Base-by-base conservation (phyloP, 2,329 filamentous ascomycete species). In the Trichothecium roseum region DNA sequence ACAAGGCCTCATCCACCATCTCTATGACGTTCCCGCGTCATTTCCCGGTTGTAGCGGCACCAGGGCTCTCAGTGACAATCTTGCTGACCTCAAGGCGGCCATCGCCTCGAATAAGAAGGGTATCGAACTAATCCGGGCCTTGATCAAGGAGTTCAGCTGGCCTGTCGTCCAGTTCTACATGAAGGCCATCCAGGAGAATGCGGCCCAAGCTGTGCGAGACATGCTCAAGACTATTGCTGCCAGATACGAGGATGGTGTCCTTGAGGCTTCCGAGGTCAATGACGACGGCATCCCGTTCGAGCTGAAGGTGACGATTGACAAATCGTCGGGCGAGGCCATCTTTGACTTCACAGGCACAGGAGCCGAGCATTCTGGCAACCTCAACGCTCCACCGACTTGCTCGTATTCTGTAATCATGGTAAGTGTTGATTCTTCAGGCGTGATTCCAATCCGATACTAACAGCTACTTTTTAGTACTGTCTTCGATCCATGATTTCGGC, bases 91-190 rank as follows among this genome's bases (percentile, higher is more conserved):
- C 15, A 88, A 89, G 55, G 86, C 86, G 0, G 84, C 89, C 48
- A 80, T 91, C 3, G 85, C 85, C 0, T 83, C 84, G 3, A 93
- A 93, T 50, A 81, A 86, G 43, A 87, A 87, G 44, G 85, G 85
- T 5, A 91, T 91, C 43, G 75, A 75, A 33, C 62, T 88, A 16
- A 91, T 93, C 44, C 72, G 72, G 34, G 68, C 72, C 0, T 63
- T 91, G 2, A 87, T 93, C 44, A 69, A 74, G 14, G 85, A 91
- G 48, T 91, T 88, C 46, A 78, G 79, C 13, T 78, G 85, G 45
- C 67, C 78, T 3, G 81, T 82, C 0, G 85, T 93, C 0, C 78
- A 86, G 45, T 81, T 84, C 49, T 89, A 89, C 56, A 91, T 93
- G 85, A 67, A 72, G 32, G 81, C 73, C 18, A 91, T 93, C 42